A percentile compares a stretch with the other conserved stretches of the same genome.
phyloP scores from a whole-genome alignment of 2,329 filamentous ascomycete genomes.

The Trichoderma simmonsii region DNA sequence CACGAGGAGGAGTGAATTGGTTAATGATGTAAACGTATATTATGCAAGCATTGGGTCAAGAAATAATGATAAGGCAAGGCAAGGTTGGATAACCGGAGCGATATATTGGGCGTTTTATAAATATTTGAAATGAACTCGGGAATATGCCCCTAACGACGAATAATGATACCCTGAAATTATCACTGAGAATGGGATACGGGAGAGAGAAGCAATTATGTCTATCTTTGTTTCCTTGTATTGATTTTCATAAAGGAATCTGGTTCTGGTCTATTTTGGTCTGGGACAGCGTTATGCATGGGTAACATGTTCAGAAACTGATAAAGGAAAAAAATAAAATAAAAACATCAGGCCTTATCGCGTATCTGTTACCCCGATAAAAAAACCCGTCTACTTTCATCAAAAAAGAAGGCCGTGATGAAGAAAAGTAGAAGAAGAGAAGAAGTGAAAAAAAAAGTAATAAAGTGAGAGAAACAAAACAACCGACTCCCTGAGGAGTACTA shows the following conservation, averaged over 20 bases:
- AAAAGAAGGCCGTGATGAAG: background rate
- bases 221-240: background rate
- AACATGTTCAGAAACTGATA: background rate
- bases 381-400: background rate
- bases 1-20: background rate
- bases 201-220: background rate
- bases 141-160: background rate
- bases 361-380: background rate
- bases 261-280: slow-evolving; percentile 1
- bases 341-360: background rate
- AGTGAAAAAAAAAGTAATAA: background rate
- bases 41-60: background rate
- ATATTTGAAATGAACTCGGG: background rate
- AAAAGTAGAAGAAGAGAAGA: background rate
- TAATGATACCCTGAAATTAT: background rate
- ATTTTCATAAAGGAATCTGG: background rate
- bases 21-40: background rate
- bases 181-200: background rate
- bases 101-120: background rate
- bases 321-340: background rate
- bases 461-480: background rate
- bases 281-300: background rate
- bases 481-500: slow-evolving; percentile 22
- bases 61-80: background rate
- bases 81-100: background rate